A percentile compares a stretch with the other conserved stretches of the same genome.
Evolutionary conservation across 306 rosid genomes (phyloP).

Genomic region (Delonix regia): DNA sequence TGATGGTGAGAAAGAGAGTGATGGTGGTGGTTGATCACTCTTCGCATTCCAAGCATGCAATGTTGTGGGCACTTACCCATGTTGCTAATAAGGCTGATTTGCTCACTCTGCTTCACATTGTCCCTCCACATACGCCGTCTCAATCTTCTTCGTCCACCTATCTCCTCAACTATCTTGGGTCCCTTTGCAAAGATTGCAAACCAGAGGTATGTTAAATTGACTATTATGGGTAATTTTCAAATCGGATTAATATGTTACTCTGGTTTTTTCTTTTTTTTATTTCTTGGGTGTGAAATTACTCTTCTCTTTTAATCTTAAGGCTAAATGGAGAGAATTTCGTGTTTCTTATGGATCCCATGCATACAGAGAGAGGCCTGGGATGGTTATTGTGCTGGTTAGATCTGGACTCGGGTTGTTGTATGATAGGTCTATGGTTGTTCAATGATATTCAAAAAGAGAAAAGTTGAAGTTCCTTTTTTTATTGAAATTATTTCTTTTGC

Average conservation of each 20-base stretch:
- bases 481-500: background rate
- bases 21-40: constrained; percentile 88
- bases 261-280: background rate
- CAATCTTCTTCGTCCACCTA: constrained; percentile 53
- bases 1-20: constrained; percentile 72
- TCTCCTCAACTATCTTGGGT: constrained; percentile 76
- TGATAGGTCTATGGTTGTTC: constrained; percentile 21
- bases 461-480: background rate
- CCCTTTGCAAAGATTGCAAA: constrained; percentile 83
- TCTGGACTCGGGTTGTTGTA: constrained; percentile 41
- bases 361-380: background rate
- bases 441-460: constrained; percentile 14
- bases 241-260: background rate
- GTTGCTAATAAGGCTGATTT: constrained; percentile 79
- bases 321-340: background rate
- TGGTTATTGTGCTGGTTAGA: constrained; percentile 35
- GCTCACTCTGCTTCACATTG: constrained; percentile 78
- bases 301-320: background rate
- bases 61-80: constrained; percentile 95
- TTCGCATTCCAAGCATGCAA: constrained; percentile 81
- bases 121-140: constrained; percentile 47
- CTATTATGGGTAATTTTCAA: background rate
- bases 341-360: background rate
- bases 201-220: constrained; percentile 65
- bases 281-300: background rate